Percentiles rank a stretch among this genome's conserved stretches.
phyloP scores from a whole-genome alignment of 495 filamentous ascomycete genomes.

The Amphirosellinia nigrospora region DNA sequence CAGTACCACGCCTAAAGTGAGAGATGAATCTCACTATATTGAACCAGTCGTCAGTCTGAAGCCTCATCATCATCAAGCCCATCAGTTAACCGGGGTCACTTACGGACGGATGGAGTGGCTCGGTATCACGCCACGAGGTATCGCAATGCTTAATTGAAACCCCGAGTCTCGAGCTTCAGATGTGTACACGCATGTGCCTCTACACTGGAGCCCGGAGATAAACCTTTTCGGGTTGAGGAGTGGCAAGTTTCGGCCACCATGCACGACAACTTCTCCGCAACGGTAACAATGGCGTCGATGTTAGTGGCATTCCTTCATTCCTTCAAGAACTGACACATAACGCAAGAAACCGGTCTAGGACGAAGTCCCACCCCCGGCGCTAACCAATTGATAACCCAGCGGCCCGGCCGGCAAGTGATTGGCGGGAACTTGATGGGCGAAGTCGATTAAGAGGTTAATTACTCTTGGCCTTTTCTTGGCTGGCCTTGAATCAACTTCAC shows the following conservation, averaged over 20 bases:
- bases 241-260: neutral
- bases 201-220: neutral
- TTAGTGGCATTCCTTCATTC: slow-evolving; percentile 9
- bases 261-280: slow-evolving; percentile 7
- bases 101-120: neutral
- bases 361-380: neutral
- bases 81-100: neutral
- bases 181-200: neutral
- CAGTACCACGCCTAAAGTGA: neutral
- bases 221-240: neutral
- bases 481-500: slow-evolving; percentile 26
- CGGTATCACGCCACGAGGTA: neutral
- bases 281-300: neutral
- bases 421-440: neutral
- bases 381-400: slow-evolving; percentile 9
- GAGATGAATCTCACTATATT: neutral
- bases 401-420: slow-evolving; percentile 8
- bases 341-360: neutral
- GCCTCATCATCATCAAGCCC: neutral
- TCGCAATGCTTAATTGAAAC: neutral
- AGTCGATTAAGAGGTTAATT: neutral
- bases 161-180: neutral
- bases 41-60: neutral
- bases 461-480: slow-evolving; percentile 24
- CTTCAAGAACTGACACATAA: neutral